A percentile compares a stretch with the other conserved stretches of the same genome.
These are phyloP conservation scores for Rubroboletus pulcherrimus DNA, from an alignment of 768 basidiomycete species.

Conservation along the genomic window DNA sequence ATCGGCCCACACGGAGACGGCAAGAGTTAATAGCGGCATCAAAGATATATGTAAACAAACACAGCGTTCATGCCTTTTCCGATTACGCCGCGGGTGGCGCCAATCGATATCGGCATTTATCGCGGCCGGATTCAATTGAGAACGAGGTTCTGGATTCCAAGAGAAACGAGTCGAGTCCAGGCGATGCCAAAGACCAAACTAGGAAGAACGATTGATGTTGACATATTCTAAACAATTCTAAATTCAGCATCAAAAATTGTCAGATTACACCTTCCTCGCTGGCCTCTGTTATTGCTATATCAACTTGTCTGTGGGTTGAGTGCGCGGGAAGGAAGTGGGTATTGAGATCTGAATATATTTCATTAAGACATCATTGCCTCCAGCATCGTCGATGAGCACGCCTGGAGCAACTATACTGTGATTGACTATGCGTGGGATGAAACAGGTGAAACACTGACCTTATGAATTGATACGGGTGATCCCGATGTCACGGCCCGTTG, in stretches of 20 bases:
- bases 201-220: constrained; percentile 49
- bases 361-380: constrained; percentile 35
- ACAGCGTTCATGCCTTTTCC: constrained; percentile 52
- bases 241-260: not conserved
- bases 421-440: too few relatives aligned
- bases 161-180: constrained; percentile 41
- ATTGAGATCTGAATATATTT: constrained; percentile 49
- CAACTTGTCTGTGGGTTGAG: constrained; percentile 49
- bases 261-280: constrained; percentile 41
- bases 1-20: constrained; percentile 29
- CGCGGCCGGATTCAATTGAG: constrained; percentile 47
- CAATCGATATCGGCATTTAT: constrained; percentile 44
- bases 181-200: constrained; percentile 60
- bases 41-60: constrained; percentile 42
- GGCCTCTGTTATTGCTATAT: constrained; percentile 43
- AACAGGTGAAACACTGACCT: too few relatives aligned
- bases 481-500: too few relatives aligned
- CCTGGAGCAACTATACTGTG: too few relatives aligned
- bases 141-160: constrained; percentile 52
- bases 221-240: constrained; percentile 41
- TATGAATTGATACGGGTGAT: too few relatives aligned
- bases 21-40: constrained; percentile 27
- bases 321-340: constrained; percentile 37
- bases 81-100: constrained; percentile 49
- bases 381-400: too few relatives aligned